A percentile compares a stretch with the other conserved stretches of the same genome.
phyloP scores from a whole-genome alignment of 148 eudicot species.

The Camellia sinensis region DNA sequence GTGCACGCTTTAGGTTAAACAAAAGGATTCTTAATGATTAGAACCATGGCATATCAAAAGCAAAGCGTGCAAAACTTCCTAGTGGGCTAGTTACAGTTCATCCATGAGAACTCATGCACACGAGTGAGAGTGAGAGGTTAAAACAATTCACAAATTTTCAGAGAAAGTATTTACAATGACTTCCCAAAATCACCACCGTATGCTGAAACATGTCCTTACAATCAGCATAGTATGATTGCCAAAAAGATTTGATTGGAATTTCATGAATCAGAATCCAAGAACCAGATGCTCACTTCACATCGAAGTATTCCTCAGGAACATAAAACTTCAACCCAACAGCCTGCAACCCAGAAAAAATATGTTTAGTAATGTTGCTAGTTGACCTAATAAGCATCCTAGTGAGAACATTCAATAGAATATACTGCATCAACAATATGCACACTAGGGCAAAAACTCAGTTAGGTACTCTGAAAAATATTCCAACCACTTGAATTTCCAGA shows the following conservation, averaged over 20 bases:
- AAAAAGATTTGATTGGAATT: not conserved
- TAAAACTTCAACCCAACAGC: slow-evolving; percentile 70
- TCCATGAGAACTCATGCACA: no score
- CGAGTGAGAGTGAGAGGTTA: not conserved
- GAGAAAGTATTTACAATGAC: not conserved
- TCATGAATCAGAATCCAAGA: not conserved
- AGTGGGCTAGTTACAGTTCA: no score
- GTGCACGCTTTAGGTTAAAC: no score
- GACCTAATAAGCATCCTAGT: not conserved
- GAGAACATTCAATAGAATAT: not conserved
- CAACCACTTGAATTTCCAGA: not conserved
- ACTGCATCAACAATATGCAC: not conserved
- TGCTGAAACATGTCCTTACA: not conserved
- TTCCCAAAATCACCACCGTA: not conserved
- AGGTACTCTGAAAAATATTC: no score
- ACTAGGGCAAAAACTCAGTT: no score
- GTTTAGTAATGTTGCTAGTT: not conserved
- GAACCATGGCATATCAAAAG: no score
- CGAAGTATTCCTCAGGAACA: slow-evolving; percentile 71
- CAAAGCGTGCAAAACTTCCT: no score
- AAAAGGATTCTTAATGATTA: no score
- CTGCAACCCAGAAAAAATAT: slow-evolving; percentile 35
- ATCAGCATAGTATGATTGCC: slow-evolving; percentile 4
- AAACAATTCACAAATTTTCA: not conserved
- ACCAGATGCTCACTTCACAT: not conserved